These are phyloP conservation scores for Candida gorgasii DNA, from an alignment of 805 yeast genomes.

Conservation along the genomic window DNA sequence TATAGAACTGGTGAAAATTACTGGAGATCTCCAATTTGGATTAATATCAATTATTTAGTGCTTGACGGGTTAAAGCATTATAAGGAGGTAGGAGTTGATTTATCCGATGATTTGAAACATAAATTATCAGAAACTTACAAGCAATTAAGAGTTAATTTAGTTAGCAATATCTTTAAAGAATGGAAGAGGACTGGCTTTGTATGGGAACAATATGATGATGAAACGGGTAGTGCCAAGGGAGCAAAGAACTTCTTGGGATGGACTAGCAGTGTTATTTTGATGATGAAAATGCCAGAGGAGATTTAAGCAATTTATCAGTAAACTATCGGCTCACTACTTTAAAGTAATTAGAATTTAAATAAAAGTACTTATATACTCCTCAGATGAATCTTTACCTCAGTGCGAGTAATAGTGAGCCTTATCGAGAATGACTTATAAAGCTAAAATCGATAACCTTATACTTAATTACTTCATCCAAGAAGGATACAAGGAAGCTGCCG, in stretches of 20 bases:
- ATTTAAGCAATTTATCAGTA: too few relatives aligned
- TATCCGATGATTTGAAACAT: conserved; percentile 40
- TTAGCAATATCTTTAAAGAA: conserved; percentile 64
- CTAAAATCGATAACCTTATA: conserved; percentile 52
- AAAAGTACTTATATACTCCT: too few relatives aligned
- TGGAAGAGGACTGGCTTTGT: conserved; percentile 79
- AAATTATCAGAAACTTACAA: conserved; percentile 45
- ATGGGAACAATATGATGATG: conserved; percentile 88
- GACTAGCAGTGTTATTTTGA: conserved; percentile 79
- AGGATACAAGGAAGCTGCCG: conserved; percentile 72
- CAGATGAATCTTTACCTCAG: too few relatives aligned
- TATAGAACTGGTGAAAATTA: conserved; percentile 86
- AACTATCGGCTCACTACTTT: too few relatives aligned
- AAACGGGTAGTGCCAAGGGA: conserved; percentile 72
- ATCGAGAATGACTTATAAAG: conserved; percentile 22
- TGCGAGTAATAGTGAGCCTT: too few relatives aligned
- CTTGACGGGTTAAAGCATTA: conserved; percentile 71
- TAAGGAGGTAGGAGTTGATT: conserved; percentile 26
- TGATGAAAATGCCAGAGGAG: conserved; percentile 80
- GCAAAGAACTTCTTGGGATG: conserved; percentile 93
- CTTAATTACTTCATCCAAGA: conserved; percentile 75
- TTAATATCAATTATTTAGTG: conserved; percentile 82
- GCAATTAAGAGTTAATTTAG: conserved; percentile 63
- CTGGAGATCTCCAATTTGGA: conserved; percentile 96
- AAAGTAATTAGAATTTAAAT: too few relatives aligned